Conservation (phyloP, 192 early-diverging fungal genomes). For the Coemansia sp. region DNA sequence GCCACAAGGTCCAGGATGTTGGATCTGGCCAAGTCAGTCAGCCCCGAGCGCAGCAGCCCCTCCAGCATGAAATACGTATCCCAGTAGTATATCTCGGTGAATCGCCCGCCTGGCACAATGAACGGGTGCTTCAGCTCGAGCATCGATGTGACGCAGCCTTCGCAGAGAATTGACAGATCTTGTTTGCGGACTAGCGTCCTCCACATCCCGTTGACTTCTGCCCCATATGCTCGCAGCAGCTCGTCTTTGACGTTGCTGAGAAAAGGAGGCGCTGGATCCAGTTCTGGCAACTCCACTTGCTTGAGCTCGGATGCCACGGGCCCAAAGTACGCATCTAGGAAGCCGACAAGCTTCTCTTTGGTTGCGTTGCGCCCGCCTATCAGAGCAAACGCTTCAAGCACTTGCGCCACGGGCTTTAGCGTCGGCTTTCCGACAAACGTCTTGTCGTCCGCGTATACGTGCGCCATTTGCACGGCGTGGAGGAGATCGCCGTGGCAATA, state of each 20-base stretch:
- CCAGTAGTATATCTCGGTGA: constrained; percentile 79
- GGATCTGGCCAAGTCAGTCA: constrained; percentile 50
- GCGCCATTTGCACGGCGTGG: constrained; percentile 64
- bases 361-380: constrained; percentile 51
- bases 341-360: constrained; percentile 38
- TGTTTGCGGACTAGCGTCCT: constrained; percentile 59
- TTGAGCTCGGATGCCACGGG: constrained; percentile 53
- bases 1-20: constrained; percentile 67
- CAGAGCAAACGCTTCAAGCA: constrained; percentile 56
- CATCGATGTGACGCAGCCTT: constrained; percentile 62
- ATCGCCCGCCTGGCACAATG: constrained; percentile 74
- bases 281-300: constrained; percentile 33
- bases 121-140: constrained; percentile 62
- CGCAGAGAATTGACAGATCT: constrained; percentile 56
- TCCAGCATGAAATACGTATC: constrained; percentile 71
- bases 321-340: constrained; percentile 64
- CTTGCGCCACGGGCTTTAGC: constrained; percentile 55
- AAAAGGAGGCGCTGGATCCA: constrained; percentile 48
- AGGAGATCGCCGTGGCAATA: constrained; percentile 71
- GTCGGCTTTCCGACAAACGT: constrained; percentile 77
- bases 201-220: constrained; percentile 62
- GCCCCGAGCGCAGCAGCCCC: constrained; percentile 63
- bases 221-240: constrained; percentile 55
- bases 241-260: constrained; percentile 51
- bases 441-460: constrained; percentile 68